These are phyloP conservation scores for Chytridium lagenaria DNA, from an alignment of 371 early-diverging fungal species.

Conservation along the genomic window DNA sequence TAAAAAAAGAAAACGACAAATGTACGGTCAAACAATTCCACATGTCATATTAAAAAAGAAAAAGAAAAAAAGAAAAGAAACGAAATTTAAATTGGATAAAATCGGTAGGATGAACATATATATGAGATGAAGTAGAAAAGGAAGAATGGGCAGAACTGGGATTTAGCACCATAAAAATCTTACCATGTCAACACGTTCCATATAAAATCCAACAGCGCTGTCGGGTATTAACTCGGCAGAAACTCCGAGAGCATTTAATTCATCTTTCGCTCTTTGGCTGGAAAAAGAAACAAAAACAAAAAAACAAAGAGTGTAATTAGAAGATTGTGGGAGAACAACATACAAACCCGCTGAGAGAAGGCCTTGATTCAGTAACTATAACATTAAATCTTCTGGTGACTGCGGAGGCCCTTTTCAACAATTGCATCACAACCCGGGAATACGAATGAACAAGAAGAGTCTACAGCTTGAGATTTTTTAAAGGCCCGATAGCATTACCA, in stretches of 20 bases:
- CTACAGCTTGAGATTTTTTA: no score
- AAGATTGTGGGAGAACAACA: not conserved
- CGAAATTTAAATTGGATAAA: no score
- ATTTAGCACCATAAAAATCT: not conserved
- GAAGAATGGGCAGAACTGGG: not conserved
- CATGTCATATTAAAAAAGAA: no score
- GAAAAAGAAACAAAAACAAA: not conserved
- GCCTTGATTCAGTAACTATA: constrained; percentile 51
- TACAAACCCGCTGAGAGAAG: constrained; percentile 64
- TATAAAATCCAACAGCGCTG: constrained; percentile 88
- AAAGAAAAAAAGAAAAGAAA: no score
- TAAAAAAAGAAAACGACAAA: not conserved
- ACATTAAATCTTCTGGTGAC: constrained; percentile 76
- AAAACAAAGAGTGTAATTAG: no score
- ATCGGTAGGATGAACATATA: no score
- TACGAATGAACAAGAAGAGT: constrained; percentile 93
- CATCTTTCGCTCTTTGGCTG: constrained; percentile 70
- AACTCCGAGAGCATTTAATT: constrained; percentile 78
- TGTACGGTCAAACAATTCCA: not conserved
- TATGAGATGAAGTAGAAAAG: no score
- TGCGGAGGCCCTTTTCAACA: constrained; percentile 78
- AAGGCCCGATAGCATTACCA: constrained; percentile 44
- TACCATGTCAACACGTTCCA: constrained; percentile 87
- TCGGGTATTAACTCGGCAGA: constrained; percentile 89
- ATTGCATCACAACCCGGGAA: constrained; percentile 89